Evolutionary conservation across 495 filamentous ascomycete genomes (phyloP).

Genomic region (Aspergillus carlsbadensis): DNA sequence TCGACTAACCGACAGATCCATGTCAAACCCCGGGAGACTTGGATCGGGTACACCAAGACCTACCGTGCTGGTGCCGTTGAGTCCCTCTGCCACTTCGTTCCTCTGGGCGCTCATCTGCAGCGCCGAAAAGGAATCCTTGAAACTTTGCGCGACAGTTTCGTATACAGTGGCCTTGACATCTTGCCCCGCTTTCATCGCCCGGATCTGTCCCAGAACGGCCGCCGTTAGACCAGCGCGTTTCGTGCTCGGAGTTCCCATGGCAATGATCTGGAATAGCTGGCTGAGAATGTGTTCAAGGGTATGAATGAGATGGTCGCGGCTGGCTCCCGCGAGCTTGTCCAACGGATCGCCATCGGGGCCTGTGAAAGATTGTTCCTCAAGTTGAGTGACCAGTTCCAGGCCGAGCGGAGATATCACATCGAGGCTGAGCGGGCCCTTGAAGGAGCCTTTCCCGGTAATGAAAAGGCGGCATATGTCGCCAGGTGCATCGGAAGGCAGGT

Average conservation of each 20-base stretch:
- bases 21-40: background rate
- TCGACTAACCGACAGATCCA: background rate
- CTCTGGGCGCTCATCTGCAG: slow-evolving; percentile 7
- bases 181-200: slow-evolving; percentile 21
- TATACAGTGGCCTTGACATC: slow-evolving; percentile 16
- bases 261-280: slow-evolving; percentile 23
- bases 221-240: slow-evolving; percentile 24
- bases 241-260: slow-evolving; percentile 18
- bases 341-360: slow-evolving; percentile 2
- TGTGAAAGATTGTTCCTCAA: slow-evolving; percentile 17
- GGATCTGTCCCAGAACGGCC: slow-evolving; percentile 21
- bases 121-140: slow-evolving; percentile 13
- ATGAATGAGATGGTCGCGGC: slow-evolving; percentile 19
- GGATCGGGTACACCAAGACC: background rate
- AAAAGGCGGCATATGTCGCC: slow-evolving; percentile 17
- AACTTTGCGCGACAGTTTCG: slow-evolving; percentile 13
- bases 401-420: slow-evolving; percentile 23
- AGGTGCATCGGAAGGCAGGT: slow-evolving; percentile 2
- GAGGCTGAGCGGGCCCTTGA: slow-evolving; percentile 24
- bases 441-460: slow-evolving; percentile 13
- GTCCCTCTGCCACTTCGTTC: background rate
- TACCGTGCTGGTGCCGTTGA: background rate
- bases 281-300: slow-evolving; percentile 20
- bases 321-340: slow-evolving; percentile 13
- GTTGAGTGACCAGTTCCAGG: slow-evolving; percentile 23